A percentile compares a stretch with the other conserved stretches of the same genome.
phyloP scores from a whole-genome alignment of 2,329 filamentous ascomycete species.

The Aspergillus tamarii region DNA sequence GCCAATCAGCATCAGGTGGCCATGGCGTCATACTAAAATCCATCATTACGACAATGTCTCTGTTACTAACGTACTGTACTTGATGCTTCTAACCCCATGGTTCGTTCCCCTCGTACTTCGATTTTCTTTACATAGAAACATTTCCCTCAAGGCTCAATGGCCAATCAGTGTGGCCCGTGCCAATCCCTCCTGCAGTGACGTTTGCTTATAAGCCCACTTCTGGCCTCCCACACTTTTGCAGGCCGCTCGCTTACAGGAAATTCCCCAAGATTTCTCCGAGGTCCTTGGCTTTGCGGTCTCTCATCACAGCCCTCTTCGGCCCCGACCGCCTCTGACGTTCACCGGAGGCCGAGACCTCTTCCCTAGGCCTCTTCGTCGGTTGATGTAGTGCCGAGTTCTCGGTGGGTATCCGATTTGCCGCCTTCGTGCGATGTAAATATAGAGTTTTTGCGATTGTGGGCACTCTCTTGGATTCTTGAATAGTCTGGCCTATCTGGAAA shows the following conservation, averaged over 20 bases:
- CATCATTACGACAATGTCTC: too few species aligned
- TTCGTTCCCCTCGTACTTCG: too few species aligned
- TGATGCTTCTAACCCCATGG: too few species aligned
- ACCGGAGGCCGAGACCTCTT: neutral
- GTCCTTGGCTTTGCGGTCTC: slow-evolving; percentile 27
- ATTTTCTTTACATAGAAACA: too few species aligned
- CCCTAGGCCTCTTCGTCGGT: slow-evolving; percentile 14
- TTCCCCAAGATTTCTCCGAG: slow-evolving; percentile 34
- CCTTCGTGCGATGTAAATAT: slow-evolving; percentile 15
- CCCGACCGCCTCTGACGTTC: slow-evolving; percentile 3
- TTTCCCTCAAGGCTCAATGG: neutral
- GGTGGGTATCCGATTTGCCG: neutral
- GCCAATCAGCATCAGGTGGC: slow-evolving; percentile 23
- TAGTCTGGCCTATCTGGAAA: slow-evolving; percentile 26
- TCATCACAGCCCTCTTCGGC: slow-evolving; percentile 29
- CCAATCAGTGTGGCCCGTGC: neutral
- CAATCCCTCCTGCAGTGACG: neutral
- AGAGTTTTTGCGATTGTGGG: slow-evolving; percentile 9
- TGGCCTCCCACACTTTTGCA: neutral
- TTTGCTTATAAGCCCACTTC: neutral
- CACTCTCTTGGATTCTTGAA: neutral
- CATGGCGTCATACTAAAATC: slow-evolving; percentile 16
- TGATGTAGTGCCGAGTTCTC: slow-evolving; percentile 8
- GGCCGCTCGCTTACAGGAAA: slow-evolving; percentile 27
- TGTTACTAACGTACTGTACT: too few species aligned